These are phyloP conservation scores for Houttuynia cordata DNA, from an alignment of 164 flowering plant genomes.

Conservation along the genomic window DNA sequence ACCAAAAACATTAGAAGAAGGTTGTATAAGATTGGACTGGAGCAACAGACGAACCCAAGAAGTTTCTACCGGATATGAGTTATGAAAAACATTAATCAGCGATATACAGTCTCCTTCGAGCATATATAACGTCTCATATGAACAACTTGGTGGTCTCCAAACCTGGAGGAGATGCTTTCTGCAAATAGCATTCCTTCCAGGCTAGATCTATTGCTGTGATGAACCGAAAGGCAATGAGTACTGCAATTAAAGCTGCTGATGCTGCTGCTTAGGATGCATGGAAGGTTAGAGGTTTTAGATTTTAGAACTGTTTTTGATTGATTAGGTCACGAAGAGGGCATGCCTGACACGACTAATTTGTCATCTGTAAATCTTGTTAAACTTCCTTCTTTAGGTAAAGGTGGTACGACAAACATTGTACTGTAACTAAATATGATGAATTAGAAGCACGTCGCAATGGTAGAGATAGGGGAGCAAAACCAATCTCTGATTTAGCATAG, in stretches of 20 bases:
- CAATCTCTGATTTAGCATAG: slow-evolving; percentile 36
- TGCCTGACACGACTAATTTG: slow-evolving; percentile 15
- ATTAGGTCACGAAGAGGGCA: slow-evolving; percentile 40
- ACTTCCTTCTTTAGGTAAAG: slow-evolving; percentile 21
- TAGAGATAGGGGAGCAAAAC: slow-evolving; percentile 26
- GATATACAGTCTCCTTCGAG: too few species aligned
- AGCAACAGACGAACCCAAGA: too few species aligned
- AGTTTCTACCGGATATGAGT: too few species aligned
- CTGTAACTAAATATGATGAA: slow-evolving; percentile 8
- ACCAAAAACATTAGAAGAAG: too few species aligned
- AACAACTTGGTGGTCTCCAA: slow-evolving; percentile 79
- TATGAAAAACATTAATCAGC: too few species aligned
- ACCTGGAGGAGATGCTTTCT: slow-evolving; percentile 25
- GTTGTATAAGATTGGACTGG: too few species aligned
- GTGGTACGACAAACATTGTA: slow-evolving; percentile 14
- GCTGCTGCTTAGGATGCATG: slow-evolving; percentile 81
- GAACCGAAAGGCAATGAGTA: slow-evolving; percentile 34
- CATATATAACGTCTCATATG: too few species aligned
- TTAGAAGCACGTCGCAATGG: slow-evolving; percentile 18
- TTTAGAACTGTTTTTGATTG: slow-evolving; percentile 77
- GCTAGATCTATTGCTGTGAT: slow-evolving; percentile 39
- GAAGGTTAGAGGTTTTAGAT: slow-evolving; percentile 31
- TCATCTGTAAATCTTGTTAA: slow-evolving; percentile 6
- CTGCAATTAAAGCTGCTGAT: slow-evolving; percentile 74
- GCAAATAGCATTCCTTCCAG: slow-evolving; percentile 29